Evolutionary conservation across 176 grass and related monocot species (phyloP), one percentile per base, ranked within the genome.

Genomic region (Miscanthus lutarioriparius): DNA sequence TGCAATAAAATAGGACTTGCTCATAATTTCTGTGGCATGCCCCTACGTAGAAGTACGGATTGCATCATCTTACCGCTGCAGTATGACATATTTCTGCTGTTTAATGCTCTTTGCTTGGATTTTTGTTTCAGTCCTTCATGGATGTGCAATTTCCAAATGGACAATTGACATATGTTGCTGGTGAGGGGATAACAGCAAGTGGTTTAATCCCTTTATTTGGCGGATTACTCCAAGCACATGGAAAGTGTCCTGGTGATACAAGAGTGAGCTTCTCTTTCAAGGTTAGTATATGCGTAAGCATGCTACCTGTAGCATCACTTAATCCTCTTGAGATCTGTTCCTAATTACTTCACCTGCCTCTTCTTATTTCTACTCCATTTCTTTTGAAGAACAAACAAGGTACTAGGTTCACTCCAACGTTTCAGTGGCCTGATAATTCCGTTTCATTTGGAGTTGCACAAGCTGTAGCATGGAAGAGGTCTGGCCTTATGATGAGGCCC

Each of bases 111-210:
- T 88, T 23, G 35, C 74, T 68, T 81, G 67, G 32, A 26, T 85
- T 10, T 87, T 70, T 76, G 32, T 80, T 88, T 28, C 84, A 99
- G 93, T 92, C 93, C n/a, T 99, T 94, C 79, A 90, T 99, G 96
- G 96, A 99, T 76, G 75, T 96, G 61, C 91, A 99, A 66, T 99
- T 92, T 45, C 93, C 96, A 72, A 96, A 94, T 84, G 91, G 96
- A 67, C 93, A 99, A 75, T 68, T 96, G 36, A 99, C 93, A 69
- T 99, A 99, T 79, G 91, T 89, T 86, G 93, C 96, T 85, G 90
- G 93, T 71, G 96, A 99, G 74, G 96, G 96, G 40, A 88, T 99
- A 72, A 87, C 96, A 25, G 89, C 83, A 87, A 99, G 83, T 84
- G 89, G 85, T 33, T 91, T 96, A 73, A 23, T 96, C 71, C 93